These are phyloP conservation scores for Pichia sp. DNA, from an alignment of 1,139 yeast species.

Conservation along the genomic window DNA sequence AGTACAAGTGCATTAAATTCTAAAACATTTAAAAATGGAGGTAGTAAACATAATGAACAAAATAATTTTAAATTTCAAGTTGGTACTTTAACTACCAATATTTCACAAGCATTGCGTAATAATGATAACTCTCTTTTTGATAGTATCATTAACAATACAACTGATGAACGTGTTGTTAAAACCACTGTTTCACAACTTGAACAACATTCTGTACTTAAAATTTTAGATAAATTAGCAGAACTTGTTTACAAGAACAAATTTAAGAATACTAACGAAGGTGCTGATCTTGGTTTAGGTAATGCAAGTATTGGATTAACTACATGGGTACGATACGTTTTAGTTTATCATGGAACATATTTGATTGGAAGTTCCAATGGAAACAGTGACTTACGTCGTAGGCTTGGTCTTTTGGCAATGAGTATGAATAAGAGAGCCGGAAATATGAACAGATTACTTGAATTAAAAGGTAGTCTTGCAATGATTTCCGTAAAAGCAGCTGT, in stretches of 20 bases:
- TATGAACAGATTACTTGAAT: constrained; percentile 69
- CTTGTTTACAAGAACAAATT: constrained; percentile 54
- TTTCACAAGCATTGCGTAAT: constrained; percentile 65
- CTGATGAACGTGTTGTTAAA: constrained; percentile 63
- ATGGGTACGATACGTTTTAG: constrained; percentile 93
- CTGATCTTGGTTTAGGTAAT: constrained; percentile 11
- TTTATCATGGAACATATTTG: constrained; percentile 80
- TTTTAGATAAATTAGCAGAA: constrained; percentile 81
- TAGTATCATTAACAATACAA: constrained; percentile 65
- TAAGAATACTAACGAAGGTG: constrained; percentile 47
- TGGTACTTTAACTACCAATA: constrained; percentile 59
- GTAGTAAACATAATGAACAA: constrained; percentile 7
- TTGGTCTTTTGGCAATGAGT: constrained; percentile 74
- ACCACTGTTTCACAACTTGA: constrained; percentile 28
- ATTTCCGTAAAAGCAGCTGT: constrained; percentile 62
- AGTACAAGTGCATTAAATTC: constrained; percentile 4
- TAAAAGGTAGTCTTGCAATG: constrained; percentile 75
- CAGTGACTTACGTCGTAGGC: constrained; percentile 35
- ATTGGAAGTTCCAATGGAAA: constrained; percentile 26
- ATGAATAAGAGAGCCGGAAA: constrained; percentile 68
- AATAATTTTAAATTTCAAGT: constrained; percentile 37
- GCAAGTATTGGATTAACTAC: constrained; percentile 41
- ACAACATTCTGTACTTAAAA: constrained; percentile 63
- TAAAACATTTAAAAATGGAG: constrained; percentile 11
- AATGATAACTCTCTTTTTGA: constrained; percentile 71